phyloP scores from a whole-genome alignment of 495 filamentous ascomycete genomes.

The Penicillium paradoxum region DNA sequence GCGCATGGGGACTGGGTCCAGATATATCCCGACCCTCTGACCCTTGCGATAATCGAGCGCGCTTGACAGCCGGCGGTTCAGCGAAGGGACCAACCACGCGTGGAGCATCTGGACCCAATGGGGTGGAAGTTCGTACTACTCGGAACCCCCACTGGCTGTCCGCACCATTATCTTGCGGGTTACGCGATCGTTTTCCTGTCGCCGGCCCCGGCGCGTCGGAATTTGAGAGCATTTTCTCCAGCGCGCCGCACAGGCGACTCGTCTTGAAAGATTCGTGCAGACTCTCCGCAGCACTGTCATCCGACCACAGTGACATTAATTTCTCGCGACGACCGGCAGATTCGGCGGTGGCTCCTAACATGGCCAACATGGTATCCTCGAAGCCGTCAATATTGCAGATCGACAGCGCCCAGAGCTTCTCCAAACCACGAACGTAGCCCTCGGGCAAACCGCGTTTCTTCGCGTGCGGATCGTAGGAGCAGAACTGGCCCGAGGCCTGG shows the following conservation, averaged over 20 bases:
- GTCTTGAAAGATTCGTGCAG: constrained; percentile 56
- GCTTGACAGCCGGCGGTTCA: constrained; percentile 28
- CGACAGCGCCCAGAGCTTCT: constrained; percentile 44
- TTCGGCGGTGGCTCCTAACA: constrained; percentile 38
- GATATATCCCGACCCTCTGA: constrained; percentile 10
- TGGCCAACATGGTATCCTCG: constrained; percentile 43
- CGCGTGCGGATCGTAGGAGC: constrained; percentile 63
- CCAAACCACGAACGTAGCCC: constrained; percentile 43
- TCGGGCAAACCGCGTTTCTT: constrained; percentile 61
- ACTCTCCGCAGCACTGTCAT: constrained; percentile 46
- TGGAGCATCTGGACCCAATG: constrained; percentile 27
- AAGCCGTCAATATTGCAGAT: constrained; percentile 47
- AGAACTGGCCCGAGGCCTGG: constrained; percentile 52
- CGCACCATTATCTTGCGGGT: constrained; percentile 27
- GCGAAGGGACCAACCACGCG: constrained; percentile 26
- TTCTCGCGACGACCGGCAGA: constrained; percentile 28
- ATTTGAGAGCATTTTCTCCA: constrained; percentile 52
- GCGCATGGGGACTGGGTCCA: constrained; percentile 15
- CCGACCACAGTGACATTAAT: constrained; percentile 45
- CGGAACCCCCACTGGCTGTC: constrained; percentile 36
- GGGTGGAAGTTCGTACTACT: constrained; percentile 28
- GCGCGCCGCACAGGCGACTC: constrained; percentile 46
- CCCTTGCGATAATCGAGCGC: constrained; percentile 22
- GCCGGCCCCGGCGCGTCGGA: constrained; percentile 19
- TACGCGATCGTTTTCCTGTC: constrained; percentile 36